These are phyloP conservation scores for Trichosporon sp. DNA, from an alignment of 1,284 basidiomycete genomes.

Conservation along the genomic window DNA sequence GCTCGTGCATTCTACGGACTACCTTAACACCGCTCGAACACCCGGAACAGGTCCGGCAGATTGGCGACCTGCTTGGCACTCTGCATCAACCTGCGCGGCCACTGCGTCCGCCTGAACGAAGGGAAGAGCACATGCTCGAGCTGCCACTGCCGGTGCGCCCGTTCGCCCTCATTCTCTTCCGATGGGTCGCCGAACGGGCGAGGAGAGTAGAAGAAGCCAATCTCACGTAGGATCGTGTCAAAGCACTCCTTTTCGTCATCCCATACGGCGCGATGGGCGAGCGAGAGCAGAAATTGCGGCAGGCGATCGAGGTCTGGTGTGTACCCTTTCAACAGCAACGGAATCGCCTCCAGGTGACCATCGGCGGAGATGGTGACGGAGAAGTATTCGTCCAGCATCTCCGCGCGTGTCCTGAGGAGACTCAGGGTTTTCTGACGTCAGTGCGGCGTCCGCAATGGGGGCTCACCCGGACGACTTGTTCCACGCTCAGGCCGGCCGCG, in stretches of 20 bases:
- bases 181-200: constrained; percentile 51
- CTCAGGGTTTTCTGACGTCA: constrained; percentile 25
- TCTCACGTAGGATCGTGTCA: constrained; percentile 77
- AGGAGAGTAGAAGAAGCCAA: constrained; percentile 87
- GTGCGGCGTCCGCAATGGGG: not conserved
- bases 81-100: constrained; percentile 27
- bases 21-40: constrained; percentile 79
- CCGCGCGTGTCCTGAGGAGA: constrained; percentile 61
- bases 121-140: constrained; percentile 86
- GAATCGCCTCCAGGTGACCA: constrained; percentile 73
- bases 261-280: constrained; percentile 90
- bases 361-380: constrained; percentile 68
- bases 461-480: constrained; percentile 71
- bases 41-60: constrained; percentile 82
- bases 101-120: constrained; percentile 66
- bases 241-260: constrained; percentile 82
- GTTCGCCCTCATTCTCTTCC: constrained; percentile 33
- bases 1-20: not conserved
- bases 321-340: constrained; percentile 79
- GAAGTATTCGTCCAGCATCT: constrained; percentile 94
- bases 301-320: constrained; percentile 82
- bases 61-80: constrained; percentile 72
- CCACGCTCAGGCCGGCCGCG: constrained; percentile 47
- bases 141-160: constrained; percentile 70
- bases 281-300: constrained; percentile 79